A percentile compares a stretch with the other conserved stretches of the same genome.
These are phyloP conservation scores for Hymenoscyphus occultus DNA, from an alignment of 2,329 filamentous ascomycete genomes.

Conservation along the genomic window DNA sequence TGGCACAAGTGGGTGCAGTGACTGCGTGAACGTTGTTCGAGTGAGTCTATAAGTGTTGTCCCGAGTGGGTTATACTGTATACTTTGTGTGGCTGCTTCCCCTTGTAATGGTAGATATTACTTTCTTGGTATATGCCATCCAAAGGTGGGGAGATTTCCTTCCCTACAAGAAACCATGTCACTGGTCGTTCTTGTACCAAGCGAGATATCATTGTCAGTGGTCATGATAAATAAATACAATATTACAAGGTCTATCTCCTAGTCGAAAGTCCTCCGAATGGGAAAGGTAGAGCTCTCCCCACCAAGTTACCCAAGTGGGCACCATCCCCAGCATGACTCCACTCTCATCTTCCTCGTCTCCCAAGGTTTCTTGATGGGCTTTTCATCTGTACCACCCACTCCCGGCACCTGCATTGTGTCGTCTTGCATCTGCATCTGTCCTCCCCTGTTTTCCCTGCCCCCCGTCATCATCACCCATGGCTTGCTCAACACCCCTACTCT, in stretches of 20 bases:
- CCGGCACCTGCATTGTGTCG: constrained; percentile 11
- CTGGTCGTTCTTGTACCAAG: constrained; percentile 3
- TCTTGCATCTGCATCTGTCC: constrained; percentile 14
- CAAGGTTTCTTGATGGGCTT: constrained; percentile 2
- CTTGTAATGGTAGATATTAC: neutral
- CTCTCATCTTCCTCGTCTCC: neutral
- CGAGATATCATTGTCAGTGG: neutral
- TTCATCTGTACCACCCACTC: constrained; percentile 19
- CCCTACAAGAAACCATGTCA: neutral
- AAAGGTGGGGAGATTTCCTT: neutral
- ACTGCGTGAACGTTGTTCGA: neutral
- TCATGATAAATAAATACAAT: neutral
- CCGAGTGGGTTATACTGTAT: neutral
- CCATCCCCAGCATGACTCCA: neutral
- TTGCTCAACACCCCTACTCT: constrained; percentile 11
- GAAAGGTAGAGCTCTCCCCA: neutral
- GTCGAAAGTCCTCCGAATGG: neutral
- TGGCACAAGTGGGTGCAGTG: neutral
- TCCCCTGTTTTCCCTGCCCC: constrained; percentile 11
- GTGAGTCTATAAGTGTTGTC: constrained; percentile 2
- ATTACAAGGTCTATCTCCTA: neutral
- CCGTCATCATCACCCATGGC: constrained; percentile 12
- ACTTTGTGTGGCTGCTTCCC: constrained; percentile 1
- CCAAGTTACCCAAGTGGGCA: constrained; percentile 4
- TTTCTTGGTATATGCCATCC: neutral